phyloP scores from a whole-genome alignment of 768 basidiomycete genomes.

The Mycena alexandri region DNA sequence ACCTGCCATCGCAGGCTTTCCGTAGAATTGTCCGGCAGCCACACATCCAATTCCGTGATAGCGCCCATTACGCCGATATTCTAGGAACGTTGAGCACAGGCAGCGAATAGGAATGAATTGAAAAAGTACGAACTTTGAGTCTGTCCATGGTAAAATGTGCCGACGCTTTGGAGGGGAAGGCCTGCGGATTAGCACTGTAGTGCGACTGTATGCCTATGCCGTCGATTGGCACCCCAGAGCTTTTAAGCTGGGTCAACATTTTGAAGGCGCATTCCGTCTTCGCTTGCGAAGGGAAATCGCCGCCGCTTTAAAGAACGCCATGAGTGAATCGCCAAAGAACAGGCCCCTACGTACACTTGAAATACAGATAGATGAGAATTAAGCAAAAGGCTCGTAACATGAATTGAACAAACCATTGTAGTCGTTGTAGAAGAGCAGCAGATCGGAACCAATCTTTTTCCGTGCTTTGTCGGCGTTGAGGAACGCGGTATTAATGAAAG shows the following conservation, averaged over 20 bases:
- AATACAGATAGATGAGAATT: constrained; percentile 6
- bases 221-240: constrained; percentile 27
- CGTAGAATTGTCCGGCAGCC: constrained; percentile 35
- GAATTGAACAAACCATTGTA: constrained; percentile 30
- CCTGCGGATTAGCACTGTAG: constrained; percentile 34
- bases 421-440: constrained; percentile 35
- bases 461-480: constrained; percentile 33
- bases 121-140: constrained; percentile 24
- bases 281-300: constrained; percentile 33
- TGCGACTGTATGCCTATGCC: constrained; percentile 37
- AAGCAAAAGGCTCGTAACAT: not conserved
- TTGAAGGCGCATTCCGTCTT: constrained; percentile 38
- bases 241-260: constrained; percentile 20
- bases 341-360: constrained; percentile 25
- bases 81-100: not conserved
- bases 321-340: not conserved
- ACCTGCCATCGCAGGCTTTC: constrained; percentile 35
- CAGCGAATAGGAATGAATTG: not conserved
- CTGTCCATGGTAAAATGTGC: constrained; percentile 37
- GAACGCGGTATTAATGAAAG: constrained; percentile 35
- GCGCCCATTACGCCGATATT: constrained; percentile 32
- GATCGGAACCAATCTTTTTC: constrained; percentile 26
- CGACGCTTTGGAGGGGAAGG: constrained; percentile 37
- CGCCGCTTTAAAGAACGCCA: constrained; percentile 19
- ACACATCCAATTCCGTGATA: constrained; percentile 35